Percentiles rank a stretch among this genome's conserved stretches.
Conservation (phyloP, 2,329 filamentous ascomycete genomes). For the Alternaria triticimaculans region DNA sequence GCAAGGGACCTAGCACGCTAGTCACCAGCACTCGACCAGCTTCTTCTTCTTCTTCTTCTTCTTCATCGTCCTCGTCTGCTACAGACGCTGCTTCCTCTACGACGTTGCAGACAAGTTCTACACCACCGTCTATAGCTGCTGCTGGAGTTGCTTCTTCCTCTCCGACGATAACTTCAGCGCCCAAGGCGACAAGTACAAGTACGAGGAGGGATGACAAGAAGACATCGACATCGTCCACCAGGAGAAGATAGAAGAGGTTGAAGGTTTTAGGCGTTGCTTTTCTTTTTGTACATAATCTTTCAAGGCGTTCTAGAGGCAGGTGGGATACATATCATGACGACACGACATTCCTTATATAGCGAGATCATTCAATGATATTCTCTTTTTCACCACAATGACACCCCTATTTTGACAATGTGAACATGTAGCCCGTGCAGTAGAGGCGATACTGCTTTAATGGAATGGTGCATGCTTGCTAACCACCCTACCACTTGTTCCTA, state of each 20-base stretch:
- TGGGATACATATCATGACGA: neutral
- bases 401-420: neutral
- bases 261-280: neutral
- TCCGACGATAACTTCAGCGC: neutral
- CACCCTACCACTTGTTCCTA: no score
- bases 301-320: neutral
- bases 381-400: no score
- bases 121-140: neutral
- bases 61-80: neutral
- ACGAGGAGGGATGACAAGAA: constrained; percentile 11
- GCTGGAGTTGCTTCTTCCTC: neutral
- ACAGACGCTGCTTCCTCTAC: neutral
- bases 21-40: constrained; percentile 12
- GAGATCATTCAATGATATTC: neutral
- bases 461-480: neutral
- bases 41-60: neutral
- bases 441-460: neutral
- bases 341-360: neutral
- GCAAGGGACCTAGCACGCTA: constrained; percentile 23
- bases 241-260: neutral
- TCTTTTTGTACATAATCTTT: neutral
- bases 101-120: neutral
- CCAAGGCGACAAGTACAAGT: constrained; percentile 6
- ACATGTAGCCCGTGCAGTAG: neutral
- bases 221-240: constrained; percentile 4